These are phyloP conservation scores for Podila minutissima DNA, from an alignment of 192 early-diverging fungal genomes.

Conservation along the genomic window DNA sequence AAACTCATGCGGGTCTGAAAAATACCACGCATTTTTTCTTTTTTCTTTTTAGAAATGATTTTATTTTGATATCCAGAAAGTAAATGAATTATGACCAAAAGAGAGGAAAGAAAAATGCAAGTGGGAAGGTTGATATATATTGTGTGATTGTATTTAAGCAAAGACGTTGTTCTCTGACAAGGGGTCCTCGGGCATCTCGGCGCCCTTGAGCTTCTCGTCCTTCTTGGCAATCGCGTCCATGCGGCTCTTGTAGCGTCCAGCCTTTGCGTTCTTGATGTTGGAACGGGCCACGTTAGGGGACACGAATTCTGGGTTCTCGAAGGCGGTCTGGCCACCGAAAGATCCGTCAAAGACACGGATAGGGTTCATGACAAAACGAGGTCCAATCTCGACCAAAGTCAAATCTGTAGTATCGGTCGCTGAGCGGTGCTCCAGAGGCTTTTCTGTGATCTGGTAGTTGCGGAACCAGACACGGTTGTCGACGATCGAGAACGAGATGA, in stretches of 20 bases:
- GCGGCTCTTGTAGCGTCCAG: slow-evolving; percentile 62
- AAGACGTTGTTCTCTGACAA: slow-evolving; percentile 57
- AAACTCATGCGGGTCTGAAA: slow-evolving; percentile 57
- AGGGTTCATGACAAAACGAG: slow-evolving; percentile 92
- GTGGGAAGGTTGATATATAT: background rate
- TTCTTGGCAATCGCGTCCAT: slow-evolving; percentile 51
- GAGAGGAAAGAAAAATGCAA: background rate
- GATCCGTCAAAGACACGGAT: slow-evolving; percentile 96
- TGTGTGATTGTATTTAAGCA: slow-evolving; percentile 15
- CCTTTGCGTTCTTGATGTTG: slow-evolving; percentile 56
- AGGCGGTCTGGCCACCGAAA: slow-evolving; percentile 93
- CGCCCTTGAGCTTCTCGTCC: slow-evolving; percentile 58
- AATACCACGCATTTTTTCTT: background rate
- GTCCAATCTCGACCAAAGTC: slow-evolving; percentile 94
- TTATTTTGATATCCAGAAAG: background rate
- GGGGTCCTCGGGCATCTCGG: slow-evolving; percentile 61
- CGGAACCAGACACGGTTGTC: slow-evolving; percentile 95
- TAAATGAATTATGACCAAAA: slow-evolving; percentile 2
- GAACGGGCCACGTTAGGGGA: slow-evolving; percentile 71
- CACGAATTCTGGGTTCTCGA: slow-evolving; percentile 89
- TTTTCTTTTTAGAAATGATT: background rate
- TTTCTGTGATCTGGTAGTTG: slow-evolving; percentile 88
- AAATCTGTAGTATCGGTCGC: slow-evolving; percentile 75
- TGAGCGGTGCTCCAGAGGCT: slow-evolving; percentile 60
- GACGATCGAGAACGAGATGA: slow-evolving; percentile 87